Base-by-base conservation (phyloP, 2,329 filamentous ascomycete species). In the Clarireedia homoeocarpa region DNA sequence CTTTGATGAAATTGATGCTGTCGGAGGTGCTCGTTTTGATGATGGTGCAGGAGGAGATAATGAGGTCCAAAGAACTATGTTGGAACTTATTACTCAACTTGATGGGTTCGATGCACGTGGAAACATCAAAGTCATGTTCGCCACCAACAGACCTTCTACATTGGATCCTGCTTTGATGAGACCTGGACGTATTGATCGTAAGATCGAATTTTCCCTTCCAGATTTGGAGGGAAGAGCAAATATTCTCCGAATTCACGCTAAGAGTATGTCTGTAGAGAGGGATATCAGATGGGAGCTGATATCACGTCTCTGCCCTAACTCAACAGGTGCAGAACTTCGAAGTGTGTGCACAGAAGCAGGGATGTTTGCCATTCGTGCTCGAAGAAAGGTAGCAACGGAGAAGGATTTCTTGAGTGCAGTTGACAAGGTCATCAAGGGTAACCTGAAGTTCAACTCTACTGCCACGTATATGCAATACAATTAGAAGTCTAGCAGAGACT, bases 121-220 rank as follows among this genome's bases (percentile, higher is more conserved):
- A 71, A 97, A 97, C 74, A 97, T 97, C 80, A 97, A 97, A 76
- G 92, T 97, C 74, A 97, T 97, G 92, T 97, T 97, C 69, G 92
- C 92, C 57, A 97, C 92, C 71, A 97, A 97, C 80, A 82, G 92
- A 72, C 92, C 92, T 3, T 96, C 91, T 4, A 97, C 92, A 4
- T 80, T 97, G 55, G 92, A 97, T 70, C 92, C 92, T n/a, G 92
- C 92, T 2, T 80, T 97, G 62, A 96, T 97, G 91, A 83, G 92
- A 76, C 92, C 92, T 10, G 92, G 92, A 34, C 91, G 92, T 81
- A 97, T 97, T 68, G 92, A 97, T 73, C 84, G 94, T 68, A 99
- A 99, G 81, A 99, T 99, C 67, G 94, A 99, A 74, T 99, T 99
- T 77, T 92, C 91, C 0, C 81, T 99, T 24, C 94, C 94, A 24